These are phyloP conservation scores for Leccinum variicolor DNA, from an alignment of 768 basidiomycete genomes.

Conservation along the genomic window DNA sequence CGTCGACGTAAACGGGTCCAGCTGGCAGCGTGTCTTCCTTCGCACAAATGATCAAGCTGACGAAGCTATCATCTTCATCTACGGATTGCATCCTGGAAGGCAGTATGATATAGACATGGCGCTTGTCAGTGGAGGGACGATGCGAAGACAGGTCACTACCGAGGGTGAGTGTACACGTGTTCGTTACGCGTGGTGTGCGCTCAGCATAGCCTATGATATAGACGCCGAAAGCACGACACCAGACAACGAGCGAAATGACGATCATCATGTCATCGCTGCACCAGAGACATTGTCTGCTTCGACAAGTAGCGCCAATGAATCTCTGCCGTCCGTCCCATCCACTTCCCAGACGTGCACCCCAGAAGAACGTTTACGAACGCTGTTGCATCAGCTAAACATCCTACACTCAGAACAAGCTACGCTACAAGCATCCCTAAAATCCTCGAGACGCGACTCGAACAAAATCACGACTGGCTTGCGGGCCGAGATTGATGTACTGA, in stretches of 20 bases:
- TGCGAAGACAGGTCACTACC: slow-evolving; percentile 66
- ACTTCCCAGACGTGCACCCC: slow-evolving; percentile 39
- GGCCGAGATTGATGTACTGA: slow-evolving; percentile 80
- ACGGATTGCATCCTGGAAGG: slow-evolving; percentile 82
- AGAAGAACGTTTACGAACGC: slow-evolving; percentile 63
- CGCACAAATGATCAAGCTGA: slow-evolving; percentile 78
- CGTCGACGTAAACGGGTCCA: slow-evolving; percentile 74
- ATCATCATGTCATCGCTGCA: slow-evolving; percentile 3
- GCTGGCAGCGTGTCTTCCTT: slow-evolving; percentile 78
- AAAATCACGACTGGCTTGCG: slow-evolving; percentile 79
- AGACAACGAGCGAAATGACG: slow-evolving; percentile 24
- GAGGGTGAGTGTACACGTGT: slow-evolving; percentile 42
- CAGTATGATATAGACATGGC: slow-evolving; percentile 89
- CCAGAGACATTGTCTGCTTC: slow-evolving; percentile 23
- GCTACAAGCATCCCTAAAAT: slow-evolving; percentile 67
- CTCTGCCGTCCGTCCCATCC: slow-evolving; percentile 19
- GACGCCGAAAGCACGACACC: slow-evolving; percentile 20
- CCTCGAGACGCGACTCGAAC: slow-evolving; percentile 76
- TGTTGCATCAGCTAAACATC: slow-evolving; percentile 63
- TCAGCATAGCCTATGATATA: slow-evolving; percentile 6
- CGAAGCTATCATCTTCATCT: slow-evolving; percentile 88
- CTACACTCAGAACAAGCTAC: slow-evolving; percentile 66
- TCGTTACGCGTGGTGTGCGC: slow-evolving; percentile 1
- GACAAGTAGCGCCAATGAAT: slow-evolving; percentile 23
- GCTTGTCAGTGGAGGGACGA: slow-evolving; percentile 60